phyloP scores from a whole-genome alignment of 768 basidiomycete species.

The Lentinus brumalis region DNA sequence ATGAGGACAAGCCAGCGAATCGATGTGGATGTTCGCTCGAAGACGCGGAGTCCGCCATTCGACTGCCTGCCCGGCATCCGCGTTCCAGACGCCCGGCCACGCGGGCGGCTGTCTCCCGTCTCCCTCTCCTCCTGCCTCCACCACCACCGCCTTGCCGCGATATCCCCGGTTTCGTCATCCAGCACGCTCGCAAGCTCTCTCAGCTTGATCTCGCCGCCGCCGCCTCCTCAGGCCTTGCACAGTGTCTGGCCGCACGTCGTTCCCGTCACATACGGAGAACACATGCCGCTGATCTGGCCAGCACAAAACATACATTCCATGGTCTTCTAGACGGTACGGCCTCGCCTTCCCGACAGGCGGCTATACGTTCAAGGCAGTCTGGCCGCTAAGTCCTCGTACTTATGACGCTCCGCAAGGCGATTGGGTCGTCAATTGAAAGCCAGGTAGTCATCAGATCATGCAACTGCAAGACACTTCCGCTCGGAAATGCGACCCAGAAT shows the following conservation, averaged over 20 bases:
- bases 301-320: no score
- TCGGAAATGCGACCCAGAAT: no score
- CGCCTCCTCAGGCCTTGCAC: background rate
- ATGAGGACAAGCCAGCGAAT: conserved; percentile 20
- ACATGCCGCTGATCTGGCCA: background rate
- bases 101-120: background rate
- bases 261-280: background rate
- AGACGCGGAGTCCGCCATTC: conserved; percentile 15
- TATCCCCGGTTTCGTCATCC: background rate
- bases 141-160: background rate
- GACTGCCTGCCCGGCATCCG: background rate
- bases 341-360: no score
- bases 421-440: no score
- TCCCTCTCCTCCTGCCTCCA: background rate
- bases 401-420: no score
- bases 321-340: no score
- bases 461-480: no score
- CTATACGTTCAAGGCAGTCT: no score
- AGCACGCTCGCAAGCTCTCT: background rate
- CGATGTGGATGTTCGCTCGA: conserved; percentile 20
- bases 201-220: background rate
- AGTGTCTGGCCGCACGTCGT: background rate
- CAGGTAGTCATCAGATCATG: no score
- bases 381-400: no score
- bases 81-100: background rate